Base-by-base conservation (phyloP, 768 basidiomycete species). In the Boletus patriciae region DNA sequence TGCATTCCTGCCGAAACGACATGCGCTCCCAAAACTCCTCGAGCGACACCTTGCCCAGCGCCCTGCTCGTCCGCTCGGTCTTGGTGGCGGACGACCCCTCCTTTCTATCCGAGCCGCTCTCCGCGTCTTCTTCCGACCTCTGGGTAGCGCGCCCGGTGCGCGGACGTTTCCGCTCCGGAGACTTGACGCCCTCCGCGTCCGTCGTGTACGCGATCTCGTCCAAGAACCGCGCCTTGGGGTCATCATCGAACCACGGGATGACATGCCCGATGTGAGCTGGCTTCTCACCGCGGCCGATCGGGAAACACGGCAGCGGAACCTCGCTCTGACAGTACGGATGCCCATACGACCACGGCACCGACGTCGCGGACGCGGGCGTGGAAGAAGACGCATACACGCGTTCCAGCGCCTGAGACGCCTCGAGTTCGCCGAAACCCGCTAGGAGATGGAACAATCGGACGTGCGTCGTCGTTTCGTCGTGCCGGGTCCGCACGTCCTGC, bases 11-110 rank as follows among this genome's bases (percentile, higher is more conserved):
- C 27, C 97, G 82, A 72, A 91, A 96, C 40, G 88, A 92, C 89
- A 99, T 94, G 16, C 94, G 83, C 73, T 97, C 94, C 95, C 96
- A 99, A 72, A 95, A 99, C 67, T 97, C 95, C 40, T 88, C 88
- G 38, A 82, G 64, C 0, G 76, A 73, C 47, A 92, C 87, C 59
- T 76, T 81, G 16, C 69, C 75, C 50, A 92, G 76, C 64, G 86
- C 84, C 46, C 82, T 85, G 50, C 75, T 66, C 31, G 77, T 70
- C 38, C 68, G 72, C 43, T 78, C 79, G n/a, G 72, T 71, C 61
- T 63, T 66, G 29, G 49, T 37, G 3, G 69, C 57, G n/a, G 25
- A 25, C 25, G 25, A 25, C 25, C 25, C 25, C 50, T 71, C 68
- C 60, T 66, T 62, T 21, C 64, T 61, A 19, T 72, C 66, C 62